Conservation (phyloP, 768 basidiomycete species). For the Mycena chlorophos region DNA sequence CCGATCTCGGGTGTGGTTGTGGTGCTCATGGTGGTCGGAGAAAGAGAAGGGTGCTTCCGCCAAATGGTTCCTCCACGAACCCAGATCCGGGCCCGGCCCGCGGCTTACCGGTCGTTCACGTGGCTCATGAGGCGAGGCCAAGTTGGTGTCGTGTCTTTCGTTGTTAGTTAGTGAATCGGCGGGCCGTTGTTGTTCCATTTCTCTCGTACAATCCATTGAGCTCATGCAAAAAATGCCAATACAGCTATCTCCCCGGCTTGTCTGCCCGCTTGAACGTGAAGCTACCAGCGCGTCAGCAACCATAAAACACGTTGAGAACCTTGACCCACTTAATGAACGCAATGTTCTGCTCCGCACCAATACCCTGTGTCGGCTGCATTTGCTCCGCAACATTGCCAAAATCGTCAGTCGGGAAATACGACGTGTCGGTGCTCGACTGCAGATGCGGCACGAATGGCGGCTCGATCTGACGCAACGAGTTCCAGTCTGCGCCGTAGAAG, state of each 20-base stretch:
- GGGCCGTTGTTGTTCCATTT: neutral
- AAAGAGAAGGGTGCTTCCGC: slow-evolving; percentile 1
- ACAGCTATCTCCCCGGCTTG: slow-evolving; percentile 1
- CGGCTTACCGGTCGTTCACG: no score
- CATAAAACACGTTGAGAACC: neutral
- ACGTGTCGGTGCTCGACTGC: slow-evolving; percentile 89
- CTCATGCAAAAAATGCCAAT: slow-evolving; percentile 1
- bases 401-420: slow-evolving; percentile 96
- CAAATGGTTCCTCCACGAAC: no score
- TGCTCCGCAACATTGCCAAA: slow-evolving; percentile 68
- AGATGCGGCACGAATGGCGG: slow-evolving; percentile 95
- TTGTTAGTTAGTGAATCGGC: neutral
- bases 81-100: no score
- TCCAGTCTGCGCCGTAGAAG: slow-evolving; percentile 96
- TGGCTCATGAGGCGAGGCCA: no score
- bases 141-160: no score
- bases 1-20: slow-evolving; percentile 28
- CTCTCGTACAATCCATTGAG: slow-evolving; percentile 10
- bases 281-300: slow-evolving; percentile 39
- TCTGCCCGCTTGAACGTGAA: slow-evolving; percentile 82
- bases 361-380: slow-evolving; percentile 58
- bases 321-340: slow-evolving; percentile 61
- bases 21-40: slow-evolving; percentile 26
- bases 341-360: slow-evolving; percentile 66
- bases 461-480: slow-evolving; percentile 85